Base-by-base conservation (phyloP, 78 protist genomes). In the Chrysochromulina tobinii region DNA sequence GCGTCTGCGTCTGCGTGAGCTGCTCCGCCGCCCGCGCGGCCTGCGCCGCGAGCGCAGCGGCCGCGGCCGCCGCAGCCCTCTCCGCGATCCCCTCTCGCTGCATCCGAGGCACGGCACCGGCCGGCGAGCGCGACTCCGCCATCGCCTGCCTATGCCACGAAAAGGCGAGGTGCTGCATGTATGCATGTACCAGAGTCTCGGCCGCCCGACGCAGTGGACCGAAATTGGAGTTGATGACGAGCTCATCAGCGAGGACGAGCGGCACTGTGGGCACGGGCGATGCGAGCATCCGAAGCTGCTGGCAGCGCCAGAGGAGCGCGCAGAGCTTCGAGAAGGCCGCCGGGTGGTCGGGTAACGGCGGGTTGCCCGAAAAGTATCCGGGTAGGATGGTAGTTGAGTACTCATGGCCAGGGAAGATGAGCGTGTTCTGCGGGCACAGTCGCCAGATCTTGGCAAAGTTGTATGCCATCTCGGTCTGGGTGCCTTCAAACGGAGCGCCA, bases 391-490 rank as follows among this genome's bases (percentile, higher is more conserved):
- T 1, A 7, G 4, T 7, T 12, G 87, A 25, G 61, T 79, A 79
- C 61, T 79, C 87, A 48, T 79, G 87, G 18, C 87, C 87, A 4
- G 87, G 87, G 61, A 79, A 79, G 87, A 79, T 5, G 61, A 18
- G 64, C 50, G 64, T 54, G 54, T 54, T 0, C 3, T 59, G 51
- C 17, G 87, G 50, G 87, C 18, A 54, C 18, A 0, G 51, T 1
- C 87, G 87, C 87, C 87, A 79, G 20, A 79, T 1, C 58, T 54
- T 54, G 23, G 61, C 61, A 51, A 79, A 79, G 59, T 38, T 5
- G 64, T 38, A 8, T 15, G 2, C 1, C 87, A 79, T 25, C 23
- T 54, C 50, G 27, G 0, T 21, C 64, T 3, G 12, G 14, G 27
- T 9, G 14, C 87, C 87, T 9, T 79, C 87, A 27, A 79, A 51